Base-by-base conservation (phyloP, 192 early-diverging fungal species). In the Jimgerdemannia flammicorona region DNA sequence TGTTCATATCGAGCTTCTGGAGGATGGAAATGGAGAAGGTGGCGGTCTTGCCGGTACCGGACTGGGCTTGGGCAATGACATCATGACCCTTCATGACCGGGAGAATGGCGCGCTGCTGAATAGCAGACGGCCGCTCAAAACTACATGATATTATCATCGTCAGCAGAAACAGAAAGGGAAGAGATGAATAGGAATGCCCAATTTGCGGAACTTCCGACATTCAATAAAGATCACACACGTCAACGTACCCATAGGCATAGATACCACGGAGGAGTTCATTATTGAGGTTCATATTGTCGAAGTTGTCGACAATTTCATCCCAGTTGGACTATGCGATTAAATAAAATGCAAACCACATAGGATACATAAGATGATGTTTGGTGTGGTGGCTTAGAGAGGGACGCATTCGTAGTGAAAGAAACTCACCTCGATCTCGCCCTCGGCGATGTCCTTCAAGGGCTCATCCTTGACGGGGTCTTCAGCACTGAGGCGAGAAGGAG, bases 61-160 rank as follows among this genome's bases (percentile, higher is more conserved):
- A 98, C 89, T 99, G 97, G 43, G 98, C 98, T 90, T 99, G 98
- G 70, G 98, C 98, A 88, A 99, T 99, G 72, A 99, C 97, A 88
- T 99, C 98, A 84, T 90, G 93, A 67, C 90, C 92, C 89, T 95
- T 96, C 75, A 98, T 87, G 69, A 99, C 93, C 71, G 97, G 97
- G 80, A 95, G 86, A 75, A 98, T 98, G 71, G 96, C 97, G 82
- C 97, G 92, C 85, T 94, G 93, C 88, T 98, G 97, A 86, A 98
- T 98, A 70, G 95, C 89, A 65, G 97, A 98, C 64, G 97, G 97
- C 79, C 93, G 91, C 84, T 98, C 97, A 79, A 98, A 97, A 93
- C 96, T 95, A 73, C 44, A 69, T 63, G 20, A 59, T 59, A 65
- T 67, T 43, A 42, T 3, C 39, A 29, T 19, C 3, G 40, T 3